A percentile compares a stretch with the other conserved stretches of the same genome.
Evolutionary conservation across 495 filamentous ascomycete species (phyloP).

Genomic region (Penicillium lagena): DNA sequence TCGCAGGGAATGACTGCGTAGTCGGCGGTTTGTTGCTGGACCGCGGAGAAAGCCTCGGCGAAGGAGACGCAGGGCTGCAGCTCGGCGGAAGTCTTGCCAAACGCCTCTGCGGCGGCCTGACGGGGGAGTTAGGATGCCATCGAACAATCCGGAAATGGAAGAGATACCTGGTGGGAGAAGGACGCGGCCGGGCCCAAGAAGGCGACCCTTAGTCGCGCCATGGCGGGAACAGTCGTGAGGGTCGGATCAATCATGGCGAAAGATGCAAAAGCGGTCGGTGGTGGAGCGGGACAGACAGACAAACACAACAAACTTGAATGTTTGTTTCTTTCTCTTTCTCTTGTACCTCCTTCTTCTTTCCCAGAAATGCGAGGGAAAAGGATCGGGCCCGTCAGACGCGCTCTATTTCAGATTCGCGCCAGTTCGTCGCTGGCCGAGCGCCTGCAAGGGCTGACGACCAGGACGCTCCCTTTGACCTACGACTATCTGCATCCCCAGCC

Average conservation of each 20-base stretch:
- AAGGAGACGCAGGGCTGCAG: slow-evolving; percentile 53
- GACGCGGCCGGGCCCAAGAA: slow-evolving; percentile 81
- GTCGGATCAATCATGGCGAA: too few relatives aligned
- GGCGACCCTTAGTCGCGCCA: slow-evolving; percentile 46
- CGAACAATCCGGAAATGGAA: too few relatives aligned
- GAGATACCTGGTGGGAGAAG: slow-evolving; percentile 82
- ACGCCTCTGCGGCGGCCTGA: slow-evolving; percentile 58
- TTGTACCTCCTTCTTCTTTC: slow-evolving; percentile 12
- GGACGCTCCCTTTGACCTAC: slow-evolving; percentile 47
- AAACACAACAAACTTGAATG: slow-evolving; percentile 30
- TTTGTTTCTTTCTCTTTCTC: background rate
- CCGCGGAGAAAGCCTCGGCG: slow-evolving; percentile 69
- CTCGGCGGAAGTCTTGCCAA: slow-evolving; percentile 41
- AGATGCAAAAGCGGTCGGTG: too few relatives aligned
- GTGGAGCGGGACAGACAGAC: slow-evolving; percentile 4
- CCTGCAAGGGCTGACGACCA: slow-evolving; percentile 33
- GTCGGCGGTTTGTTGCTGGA: slow-evolving; percentile 55
- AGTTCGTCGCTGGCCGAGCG: slow-evolving; percentile 22
- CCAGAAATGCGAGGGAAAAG: background rate
- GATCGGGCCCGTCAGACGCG: too few relatives aligned
- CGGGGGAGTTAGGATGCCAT: too few relatives aligned
- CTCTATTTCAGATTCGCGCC: slow-evolving; percentile 1
- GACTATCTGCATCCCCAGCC: slow-evolving; percentile 61
- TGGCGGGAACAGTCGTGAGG: background rate
- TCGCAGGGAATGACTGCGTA: slow-evolving; percentile 92